phyloP scores from a whole-genome alignment of 2,329 filamentous ascomycete species.

The Teratosphaeria viscida region DNA sequence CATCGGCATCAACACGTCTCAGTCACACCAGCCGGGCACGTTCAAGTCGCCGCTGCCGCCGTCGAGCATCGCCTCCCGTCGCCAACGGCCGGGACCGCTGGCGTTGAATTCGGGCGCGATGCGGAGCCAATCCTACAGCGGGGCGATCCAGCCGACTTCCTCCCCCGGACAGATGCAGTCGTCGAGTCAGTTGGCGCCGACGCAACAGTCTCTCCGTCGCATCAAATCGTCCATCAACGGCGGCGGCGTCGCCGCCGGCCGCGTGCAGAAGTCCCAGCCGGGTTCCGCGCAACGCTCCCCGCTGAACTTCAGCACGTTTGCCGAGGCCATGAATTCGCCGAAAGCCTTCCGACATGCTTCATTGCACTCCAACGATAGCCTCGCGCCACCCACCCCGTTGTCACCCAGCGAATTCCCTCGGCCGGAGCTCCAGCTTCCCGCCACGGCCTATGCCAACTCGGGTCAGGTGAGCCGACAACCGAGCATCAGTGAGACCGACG shows the following conservation, averaged over 20 bases:
- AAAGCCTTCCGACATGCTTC: constrained; percentile 31
- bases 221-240: constrained; percentile 40
- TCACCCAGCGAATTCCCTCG: constrained; percentile 32
- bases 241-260: constrained; percentile 30
- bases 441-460: constrained; percentile 31
- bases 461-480: constrained; percentile 27
- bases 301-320: constrained; percentile 32
- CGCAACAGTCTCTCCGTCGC: constrained; percentile 47
- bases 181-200: constrained; percentile 52
- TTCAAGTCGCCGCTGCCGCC: constrained; percentile 29
- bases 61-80: constrained; percentile 30
- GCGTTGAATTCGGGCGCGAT: not conserved
- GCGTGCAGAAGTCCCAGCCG: constrained; percentile 36
- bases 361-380: constrained; percentile 23
- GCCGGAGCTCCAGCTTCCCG: constrained; percentile 14
- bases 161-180: constrained; percentile 23
- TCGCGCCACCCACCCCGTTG: constrained; percentile 39
- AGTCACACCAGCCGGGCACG: constrained; percentile 16
- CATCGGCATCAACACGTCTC: constrained; percentile 24
- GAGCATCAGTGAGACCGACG: constrained; percentile 29
- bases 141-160: constrained; percentile 27
- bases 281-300: constrained; percentile 40
- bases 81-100: constrained; percentile 29
- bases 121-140: not conserved
- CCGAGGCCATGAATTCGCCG: constrained; percentile 38